Evolutionary conservation across 305 asterid genomes (phyloP).

Genomic region (Fraxinus angustifolia): DNA sequence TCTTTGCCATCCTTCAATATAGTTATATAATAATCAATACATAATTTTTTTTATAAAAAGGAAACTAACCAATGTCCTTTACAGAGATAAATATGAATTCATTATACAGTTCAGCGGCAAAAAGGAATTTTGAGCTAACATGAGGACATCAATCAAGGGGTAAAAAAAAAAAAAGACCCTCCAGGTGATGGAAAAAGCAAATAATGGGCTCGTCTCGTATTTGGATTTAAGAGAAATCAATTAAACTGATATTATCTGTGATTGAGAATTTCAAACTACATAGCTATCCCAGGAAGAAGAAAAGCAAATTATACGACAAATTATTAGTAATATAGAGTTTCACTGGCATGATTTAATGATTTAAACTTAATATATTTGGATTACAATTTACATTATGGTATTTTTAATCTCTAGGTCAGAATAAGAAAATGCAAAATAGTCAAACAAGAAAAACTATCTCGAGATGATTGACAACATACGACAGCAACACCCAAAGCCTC

Average conservation of each 20-base stretch:
- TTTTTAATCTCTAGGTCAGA: not conserved
- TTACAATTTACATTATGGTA: not conserved
- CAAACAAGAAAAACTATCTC: not conserved
- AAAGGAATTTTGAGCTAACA: not conserved
- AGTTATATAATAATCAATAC: not conserved
- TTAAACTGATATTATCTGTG: not conserved
- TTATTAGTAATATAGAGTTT: not conserved
- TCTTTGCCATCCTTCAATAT: conserved; percentile 70
- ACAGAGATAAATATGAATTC: not conserved
- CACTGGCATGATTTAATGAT: not conserved
- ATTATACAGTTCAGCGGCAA: not conserved
- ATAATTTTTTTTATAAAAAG: too few species aligned
- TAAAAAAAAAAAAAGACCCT: not conserved
- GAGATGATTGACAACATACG: not conserved
- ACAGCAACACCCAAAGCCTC: not conserved
- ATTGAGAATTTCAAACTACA: not conserved
- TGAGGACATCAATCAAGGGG: not conserved
- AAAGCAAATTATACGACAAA: not conserved
- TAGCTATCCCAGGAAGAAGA: not conserved
- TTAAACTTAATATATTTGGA: not conserved
- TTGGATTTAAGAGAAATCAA: not conserved
- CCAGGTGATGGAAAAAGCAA: not conserved
- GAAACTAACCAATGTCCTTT: not conserved
- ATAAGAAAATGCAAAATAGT: not conserved
- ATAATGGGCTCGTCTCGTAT: not conserved